Conservation (phyloP, 2,329 filamentous ascomycete species). For the Xylogone sp. region DNA sequence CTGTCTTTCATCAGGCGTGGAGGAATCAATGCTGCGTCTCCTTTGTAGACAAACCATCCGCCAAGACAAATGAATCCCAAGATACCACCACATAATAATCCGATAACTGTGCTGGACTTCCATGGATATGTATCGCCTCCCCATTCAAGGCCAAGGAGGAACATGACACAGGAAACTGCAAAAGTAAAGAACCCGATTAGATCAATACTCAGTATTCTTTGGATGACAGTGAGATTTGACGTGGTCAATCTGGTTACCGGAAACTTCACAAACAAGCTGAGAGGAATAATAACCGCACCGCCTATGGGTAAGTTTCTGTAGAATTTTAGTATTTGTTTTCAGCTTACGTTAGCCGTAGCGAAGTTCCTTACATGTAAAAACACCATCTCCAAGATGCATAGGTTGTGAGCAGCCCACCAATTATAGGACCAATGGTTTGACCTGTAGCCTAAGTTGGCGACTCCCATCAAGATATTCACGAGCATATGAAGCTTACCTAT, state of each 20-base stretch:
- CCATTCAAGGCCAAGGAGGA: conserved; percentile 28
- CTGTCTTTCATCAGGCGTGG: conserved; percentile 14
- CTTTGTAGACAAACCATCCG: conserved; percentile 13
- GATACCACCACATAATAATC: conserved; percentile 13
- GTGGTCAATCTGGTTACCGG: too few relatives aligned
- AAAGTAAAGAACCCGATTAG: conserved; percentile 28
- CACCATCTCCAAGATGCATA: conserved; percentile 56
- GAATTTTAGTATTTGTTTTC: conserved; percentile 18
- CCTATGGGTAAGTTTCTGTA: conserved; percentile 38
- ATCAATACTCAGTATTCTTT: conserved; percentile 18
- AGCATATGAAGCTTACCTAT: not conserved
- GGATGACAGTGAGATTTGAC: conserved; percentile 9
- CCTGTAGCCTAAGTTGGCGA: conserved; percentile 2
- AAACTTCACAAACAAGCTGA: too few relatives aligned
- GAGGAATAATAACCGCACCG: conserved; percentile 25
- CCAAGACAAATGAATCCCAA: conserved; percentile 15
- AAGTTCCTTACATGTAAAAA: conserved; percentile 13
- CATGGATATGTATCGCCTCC: conserved; percentile 27
- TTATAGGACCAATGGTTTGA: conserved; percentile 48
- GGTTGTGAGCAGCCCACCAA: conserved; percentile 61
- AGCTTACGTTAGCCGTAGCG: too few relatives aligned
- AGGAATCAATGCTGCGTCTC: conserved; percentile 23
- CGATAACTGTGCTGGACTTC: conserved; percentile 18
- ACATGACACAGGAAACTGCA: conserved; percentile 25
- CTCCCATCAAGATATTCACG: conserved; percentile 15